These are phyloP conservation scores for Fusarium irregulare DNA, from an alignment of 2,329 filamentous ascomycete genomes.

Conservation along the genomic window DNA sequence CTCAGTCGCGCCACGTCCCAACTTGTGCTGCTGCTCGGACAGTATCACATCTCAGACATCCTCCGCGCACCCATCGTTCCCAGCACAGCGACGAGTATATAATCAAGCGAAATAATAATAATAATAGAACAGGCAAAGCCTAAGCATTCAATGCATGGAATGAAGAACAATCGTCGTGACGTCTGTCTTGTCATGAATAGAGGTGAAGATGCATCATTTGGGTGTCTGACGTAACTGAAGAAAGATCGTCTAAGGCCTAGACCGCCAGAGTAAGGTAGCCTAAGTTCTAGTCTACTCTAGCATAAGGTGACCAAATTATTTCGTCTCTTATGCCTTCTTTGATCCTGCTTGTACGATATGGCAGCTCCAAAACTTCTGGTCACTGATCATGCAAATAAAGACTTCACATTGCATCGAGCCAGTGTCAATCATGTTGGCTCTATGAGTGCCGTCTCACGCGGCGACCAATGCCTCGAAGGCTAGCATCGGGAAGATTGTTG, in stretches of 20 bases:
- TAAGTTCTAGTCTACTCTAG: not conserved
- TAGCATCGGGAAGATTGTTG: not conserved
- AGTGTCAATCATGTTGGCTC: too few species aligned
- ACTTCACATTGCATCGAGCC: too few species aligned
- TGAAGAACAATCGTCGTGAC: not conserved
- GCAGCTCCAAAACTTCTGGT: not conserved
- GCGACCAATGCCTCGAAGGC: not conserved
- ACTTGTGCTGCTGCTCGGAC: not conserved
- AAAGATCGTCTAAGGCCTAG: not conserved
- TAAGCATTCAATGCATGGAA: not conserved
- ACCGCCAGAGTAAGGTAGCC: too few species aligned
- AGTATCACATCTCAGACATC: not conserved
- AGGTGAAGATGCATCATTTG: not conserved
- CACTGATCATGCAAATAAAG: too few species aligned
- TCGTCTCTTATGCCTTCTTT: not conserved
- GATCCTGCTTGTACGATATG: not conserved
- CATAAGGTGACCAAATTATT: not conserved
- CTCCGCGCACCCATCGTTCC: not conserved
- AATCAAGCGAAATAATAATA: not conserved
- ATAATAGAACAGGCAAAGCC: not conserved
- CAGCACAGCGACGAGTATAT: not conserved
- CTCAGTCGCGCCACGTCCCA: not conserved
- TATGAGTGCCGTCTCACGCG: too few species aligned
- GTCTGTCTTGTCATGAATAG: not conserved
- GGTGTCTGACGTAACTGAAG: not conserved